Conservation (phyloP, 225 moss, liverwort and hornwort species). For the Sphagnum contortum region DNA sequence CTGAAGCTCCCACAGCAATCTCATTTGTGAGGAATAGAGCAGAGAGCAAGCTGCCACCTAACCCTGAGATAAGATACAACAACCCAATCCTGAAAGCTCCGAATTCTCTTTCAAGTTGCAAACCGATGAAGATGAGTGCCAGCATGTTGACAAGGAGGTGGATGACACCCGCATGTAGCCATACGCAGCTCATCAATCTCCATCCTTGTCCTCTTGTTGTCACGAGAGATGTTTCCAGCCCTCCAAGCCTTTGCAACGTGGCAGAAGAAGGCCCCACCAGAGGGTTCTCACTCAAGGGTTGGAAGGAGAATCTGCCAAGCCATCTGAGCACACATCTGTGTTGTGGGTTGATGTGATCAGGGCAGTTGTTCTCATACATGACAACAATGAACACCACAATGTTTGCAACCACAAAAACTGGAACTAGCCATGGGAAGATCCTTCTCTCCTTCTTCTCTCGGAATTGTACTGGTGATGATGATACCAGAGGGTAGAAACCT, state of each 20-base stretch:
- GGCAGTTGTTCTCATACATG: slow-evolving; percentile 49
- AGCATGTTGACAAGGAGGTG: slow-evolving; percentile 39
- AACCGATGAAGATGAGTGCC: slow-evolving; percentile 30
- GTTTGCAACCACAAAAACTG: slow-evolving; percentile 17
- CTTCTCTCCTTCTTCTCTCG: too few relatives aligned
- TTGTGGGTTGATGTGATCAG: slow-evolving; percentile 9
- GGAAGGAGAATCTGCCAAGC: slow-evolving; percentile 27
- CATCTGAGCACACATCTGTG: slow-evolving; percentile 26
- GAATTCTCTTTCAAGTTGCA: slow-evolving; percentile 36
- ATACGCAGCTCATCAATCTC: slow-evolving; percentile 35
- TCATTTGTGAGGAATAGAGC: slow-evolving; percentile 56
- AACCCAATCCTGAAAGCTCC: slow-evolving; percentile 41
- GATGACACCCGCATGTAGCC: slow-evolving; percentile 44
- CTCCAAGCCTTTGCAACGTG: slow-evolving; percentile 27
- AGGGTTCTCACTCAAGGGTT: slow-evolving; percentile 30
- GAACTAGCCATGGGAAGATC: too few relatives aligned
- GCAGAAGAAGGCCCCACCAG: slow-evolving; percentile 24
- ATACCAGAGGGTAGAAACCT: too few relatives aligned
- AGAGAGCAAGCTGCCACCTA: slow-evolving; percentile 67
- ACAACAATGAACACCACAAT: slow-evolving; percentile 38
- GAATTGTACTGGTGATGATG: too few relatives aligned
- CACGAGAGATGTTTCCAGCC: slow-evolving; percentile 11
- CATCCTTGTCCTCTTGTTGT: slow-evolving; percentile 21
- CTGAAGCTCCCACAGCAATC: slow-evolving; percentile 77
- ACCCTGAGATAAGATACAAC: slow-evolving; percentile 56